Conservation (phyloP, 805 yeast genomes). For the Kurtzmaniella fragi region DNA sequence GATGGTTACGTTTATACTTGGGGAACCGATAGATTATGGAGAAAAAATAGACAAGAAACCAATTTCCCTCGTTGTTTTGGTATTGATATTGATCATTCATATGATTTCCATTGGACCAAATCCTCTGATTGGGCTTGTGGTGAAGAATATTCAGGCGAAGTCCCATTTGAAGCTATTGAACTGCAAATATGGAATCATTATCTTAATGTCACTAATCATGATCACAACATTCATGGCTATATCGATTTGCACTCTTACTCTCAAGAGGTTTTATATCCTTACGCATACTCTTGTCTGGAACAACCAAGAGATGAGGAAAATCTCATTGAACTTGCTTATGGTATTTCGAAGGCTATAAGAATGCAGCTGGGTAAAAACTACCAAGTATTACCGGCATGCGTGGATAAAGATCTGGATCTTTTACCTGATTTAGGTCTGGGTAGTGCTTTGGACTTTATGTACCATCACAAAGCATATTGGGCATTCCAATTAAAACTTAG, state of each 20-base stretch:
- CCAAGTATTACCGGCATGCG: slow-evolving; percentile 71
- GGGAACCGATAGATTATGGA: slow-evolving; percentile 78
- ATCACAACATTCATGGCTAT: slow-evolving; percentile 67
- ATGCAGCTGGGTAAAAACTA: slow-evolving; percentile 58
- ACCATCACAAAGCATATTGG: slow-evolving; percentile 76
- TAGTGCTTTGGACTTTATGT: slow-evolving; percentile 77
- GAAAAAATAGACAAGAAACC: slow-evolving; percentile 81
- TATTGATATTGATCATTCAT: slow-evolving; percentile 82
- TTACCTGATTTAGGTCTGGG: slow-evolving; percentile 77
- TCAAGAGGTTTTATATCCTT: slow-evolving; percentile 78
- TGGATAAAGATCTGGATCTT: slow-evolving; percentile 70
- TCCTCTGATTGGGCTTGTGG: slow-evolving; percentile 69
- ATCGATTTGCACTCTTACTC: slow-evolving; percentile 83
- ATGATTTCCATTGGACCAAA: slow-evolving; percentile 65
- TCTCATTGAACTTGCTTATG: slow-evolving; percentile 74
- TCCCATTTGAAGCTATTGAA: slow-evolving; percentile 53
- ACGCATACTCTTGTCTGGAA: slow-evolving; percentile 71
- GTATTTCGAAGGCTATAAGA: slow-evolving; percentile 70
- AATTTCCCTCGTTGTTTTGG: slow-evolving; percentile 66
- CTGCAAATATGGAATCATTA: slow-evolving; percentile 35
- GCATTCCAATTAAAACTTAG: slow-evolving; percentile 79
- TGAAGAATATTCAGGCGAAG: slow-evolving; percentile 77
- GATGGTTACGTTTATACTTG: slow-evolving; percentile 88
- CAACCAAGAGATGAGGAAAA: slow-evolving; percentile 78
- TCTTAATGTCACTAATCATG: slow-evolving; percentile 38